Evolutionary conservation across 1,139 yeast species (phyloP), one percentile per base, ranked within the genome.

Genomic region (Kodamaea fungicola): DNA sequence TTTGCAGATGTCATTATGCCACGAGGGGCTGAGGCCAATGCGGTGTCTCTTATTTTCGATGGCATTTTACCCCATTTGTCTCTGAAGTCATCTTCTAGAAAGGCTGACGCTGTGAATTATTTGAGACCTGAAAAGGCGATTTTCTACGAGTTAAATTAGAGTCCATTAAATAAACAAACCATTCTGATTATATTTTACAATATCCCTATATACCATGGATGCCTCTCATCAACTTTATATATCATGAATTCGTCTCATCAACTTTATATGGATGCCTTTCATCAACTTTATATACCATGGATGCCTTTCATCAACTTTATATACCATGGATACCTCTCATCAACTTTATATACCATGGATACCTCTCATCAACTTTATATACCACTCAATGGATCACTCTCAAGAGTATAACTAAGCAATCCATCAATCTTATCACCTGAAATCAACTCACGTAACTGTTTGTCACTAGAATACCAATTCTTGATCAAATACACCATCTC

Each of bases 1-100:
- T 73, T 66, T 43, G 95, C 96, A 2, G 96, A 89, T 56, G 79
- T 88, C 10, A 78, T 89, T 31, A 70, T 89, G 53, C 96, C 96
- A 3, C 67, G 82, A 35, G 89, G 88, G 1, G 81, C 84, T 3
- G 81, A 78, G 34, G 63, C 71, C 22, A 68, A 74, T 33, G 90
- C 94, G 2, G 71, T 83, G 8, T 65, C 71, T 7, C 68, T 89
- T 42, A 74, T 89, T 8, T 78, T 86, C n/a, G 92, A 86, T 53
- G 96, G 95, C 2, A 64, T 87, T 8, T 51, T 62, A 39, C 64
- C 69, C 8, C 54, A 52, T 28, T 49, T 64, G 44, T 31, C 45
- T 6, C 45, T 38, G n/a, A 16, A 3, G 6, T 19, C 16, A 2
- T n/a, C 26, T 10, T 16, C 22, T 10, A 19, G 29, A 8, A 43